Base-by-base conservation (phyloP, 306 rosid genomes). In the Astragalus membranaceus region DNA sequence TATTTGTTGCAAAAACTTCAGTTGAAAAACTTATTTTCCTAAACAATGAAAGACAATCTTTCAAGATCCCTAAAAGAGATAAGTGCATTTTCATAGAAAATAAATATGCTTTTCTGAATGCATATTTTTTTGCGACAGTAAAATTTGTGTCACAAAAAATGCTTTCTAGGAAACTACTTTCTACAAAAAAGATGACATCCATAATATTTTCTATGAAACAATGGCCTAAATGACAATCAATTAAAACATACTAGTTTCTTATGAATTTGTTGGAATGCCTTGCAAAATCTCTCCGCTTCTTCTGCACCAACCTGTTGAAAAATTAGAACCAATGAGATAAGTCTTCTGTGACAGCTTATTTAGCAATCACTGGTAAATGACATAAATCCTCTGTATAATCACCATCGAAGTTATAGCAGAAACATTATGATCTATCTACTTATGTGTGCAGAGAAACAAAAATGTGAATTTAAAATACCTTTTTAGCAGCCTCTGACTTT, bases 231-330 rank as follows among this genome's bases (percentile, higher is more conserved):
- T 49, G 70, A 75, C 26, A 53, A 30, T 32, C 46, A 48, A 3
- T 36, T 9, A 3, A n/a, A 7, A 82, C 88, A 9, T 82, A 91
- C 97, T 1, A 91, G 89, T 76, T 86, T 87, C 64, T 79, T 79
- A 39, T 91, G 97, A 69, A 87, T 54, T 36, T 10, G 78, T 72
- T 81, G 93, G 78, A 91, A 91, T 2, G 89, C 84, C 80, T 84
- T 73, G 88, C 93, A 88, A 84, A 88, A 87, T 72, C 72, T 88
- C 74, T 87, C 97, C 0, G 89, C 97, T 79, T 84, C 87, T 61
- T 79, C 83, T 14, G 77, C 63, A 11, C 85, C 96, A 35, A 91
- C 84, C 96, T 91, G 79, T 73, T 14, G 69, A 46, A 83, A 79
- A 44, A 79, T 23, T 37, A 62, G 72, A 80, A 81, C 49, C 67